A percentile compares a stretch with the other conserved stretches of the same genome.
These are phyloP conservation scores for Pluteus cervinus DNA, from an alignment of 768 basidiomycete genomes.

Conservation along the genomic window DNA sequence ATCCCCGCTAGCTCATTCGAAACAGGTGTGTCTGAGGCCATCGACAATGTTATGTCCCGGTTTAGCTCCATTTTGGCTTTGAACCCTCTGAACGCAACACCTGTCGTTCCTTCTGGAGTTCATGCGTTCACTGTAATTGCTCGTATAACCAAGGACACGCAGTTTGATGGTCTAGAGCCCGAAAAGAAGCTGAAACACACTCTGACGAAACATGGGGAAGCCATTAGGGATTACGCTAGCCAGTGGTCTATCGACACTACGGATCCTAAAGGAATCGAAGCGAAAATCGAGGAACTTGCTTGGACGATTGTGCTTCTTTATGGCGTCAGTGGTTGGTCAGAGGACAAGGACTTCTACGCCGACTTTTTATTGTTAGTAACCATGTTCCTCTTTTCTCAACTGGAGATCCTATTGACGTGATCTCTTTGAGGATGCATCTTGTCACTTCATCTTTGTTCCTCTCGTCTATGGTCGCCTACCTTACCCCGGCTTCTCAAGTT, in stretches of 20 bases:
- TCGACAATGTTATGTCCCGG: conserved; percentile 2
- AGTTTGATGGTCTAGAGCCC: too few relatives aligned
- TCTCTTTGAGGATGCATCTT: conserved; percentile 46
- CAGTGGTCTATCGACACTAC: conserved; percentile 36
- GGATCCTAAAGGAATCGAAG: conserved; percentile 31
- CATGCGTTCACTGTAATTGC: conserved; percentile 51
- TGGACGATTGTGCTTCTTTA: conserved; percentile 55
- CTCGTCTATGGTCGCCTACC: conserved; percentile 36
- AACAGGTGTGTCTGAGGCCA: background rate
- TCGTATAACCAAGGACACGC: conserved; percentile 45
- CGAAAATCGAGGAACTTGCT: conserved; percentile 57
- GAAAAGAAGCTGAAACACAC: too few relatives aligned
- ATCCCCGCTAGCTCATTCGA: too few relatives aligned
- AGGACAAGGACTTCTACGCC: conserved; percentile 35
- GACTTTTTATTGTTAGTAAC: conserved; percentile 58
- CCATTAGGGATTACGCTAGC: conserved; percentile 33
- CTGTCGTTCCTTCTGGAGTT: conserved; percentile 8
- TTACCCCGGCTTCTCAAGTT: conserved; percentile 37
- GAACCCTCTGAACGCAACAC: background rate
- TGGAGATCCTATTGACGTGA: background rate
- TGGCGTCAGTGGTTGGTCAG: conserved; percentile 45
- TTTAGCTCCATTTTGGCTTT: background rate
- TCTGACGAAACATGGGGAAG: conserved; percentile 31
- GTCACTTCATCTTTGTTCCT: conserved; percentile 64
- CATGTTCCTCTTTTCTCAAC: background rate